Evolutionary conservation across 2,329 filamentous ascomycete genomes (phyloP).

Genomic region (Phialemonium atrogriseum): DNA sequence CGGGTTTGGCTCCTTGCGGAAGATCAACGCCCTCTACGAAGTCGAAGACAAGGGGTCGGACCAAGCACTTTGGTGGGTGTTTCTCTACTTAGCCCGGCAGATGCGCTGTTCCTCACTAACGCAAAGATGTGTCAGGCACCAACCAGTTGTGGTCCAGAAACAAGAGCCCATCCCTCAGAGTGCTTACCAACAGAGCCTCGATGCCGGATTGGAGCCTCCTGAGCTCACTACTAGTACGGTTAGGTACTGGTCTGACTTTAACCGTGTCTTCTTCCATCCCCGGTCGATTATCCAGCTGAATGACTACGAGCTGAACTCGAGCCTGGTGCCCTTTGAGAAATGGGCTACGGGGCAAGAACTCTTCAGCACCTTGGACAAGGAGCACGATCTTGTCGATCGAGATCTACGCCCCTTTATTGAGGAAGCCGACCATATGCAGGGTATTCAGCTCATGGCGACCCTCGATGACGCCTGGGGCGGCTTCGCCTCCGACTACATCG

Average conservation of each 20-base stretch:
- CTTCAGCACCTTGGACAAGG: conserved; percentile 63
- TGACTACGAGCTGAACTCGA: conserved; percentile 77
- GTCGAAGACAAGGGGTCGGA: conserved; percentile 24
- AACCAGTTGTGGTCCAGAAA: conserved; percentile 59
- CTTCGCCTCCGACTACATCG: conserved; percentile 63
- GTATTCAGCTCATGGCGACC: conserved; percentile 66
- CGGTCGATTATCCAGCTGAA: conserved; percentile 78
- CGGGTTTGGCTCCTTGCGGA: conserved; percentile 79
- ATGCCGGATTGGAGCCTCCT: conserved; percentile 57
- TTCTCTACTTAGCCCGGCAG: too few species aligned
- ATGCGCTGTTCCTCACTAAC: too few species aligned
- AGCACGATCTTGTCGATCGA: conserved; percentile 82
- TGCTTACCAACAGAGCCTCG: conserved; percentile 72
- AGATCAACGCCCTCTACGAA: conserved; percentile 84
- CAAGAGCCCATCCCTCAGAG: conserved; percentile 60
- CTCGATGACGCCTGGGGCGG: conserved; percentile 77
- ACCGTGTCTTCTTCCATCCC: conserved; percentile 85
- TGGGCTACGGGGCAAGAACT: conserved; percentile 68
- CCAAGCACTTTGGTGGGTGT: conserved; percentile 29
- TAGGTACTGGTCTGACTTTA: conserved; percentile 97
- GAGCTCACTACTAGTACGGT: conserved; percentile 61
- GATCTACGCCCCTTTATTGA: conserved; percentile 83
- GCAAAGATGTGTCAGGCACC: too few species aligned
- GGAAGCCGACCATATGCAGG: conserved; percentile 89
- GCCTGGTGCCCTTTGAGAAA: conserved; percentile 73